Evolutionary conservation across 768 basidiomycete species (phyloP).

Genomic region (Tubosaeta sp.): DNA sequence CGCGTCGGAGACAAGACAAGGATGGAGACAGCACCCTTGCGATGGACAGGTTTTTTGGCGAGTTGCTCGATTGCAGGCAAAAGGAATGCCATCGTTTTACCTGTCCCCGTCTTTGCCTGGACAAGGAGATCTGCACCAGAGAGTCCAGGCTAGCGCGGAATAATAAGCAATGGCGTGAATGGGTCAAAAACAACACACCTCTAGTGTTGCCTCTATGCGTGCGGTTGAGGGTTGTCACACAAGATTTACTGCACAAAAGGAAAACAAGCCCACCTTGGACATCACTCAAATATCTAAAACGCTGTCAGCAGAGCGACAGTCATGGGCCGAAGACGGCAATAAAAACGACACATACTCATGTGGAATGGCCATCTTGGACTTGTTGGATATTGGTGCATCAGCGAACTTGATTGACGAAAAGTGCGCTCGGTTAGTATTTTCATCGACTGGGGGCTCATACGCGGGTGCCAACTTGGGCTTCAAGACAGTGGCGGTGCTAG

Average conservation of each 20-base stretch:
- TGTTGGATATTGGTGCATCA: conserved; percentile 35
- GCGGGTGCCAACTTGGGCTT: conserved; percentile 6
- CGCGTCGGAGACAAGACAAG: conserved; percentile 70
- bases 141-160: conserved; percentile 33
- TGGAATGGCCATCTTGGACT: conserved; percentile 38
- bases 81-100: conserved; percentile 73
- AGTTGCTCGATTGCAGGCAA: conserved; percentile 71
- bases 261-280: conserved; percentile 38
- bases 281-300: conserved; percentile 41
- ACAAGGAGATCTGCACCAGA: conserved; percentile 44
- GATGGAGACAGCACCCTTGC: conserved; percentile 41
- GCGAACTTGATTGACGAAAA: conserved; percentile 27
- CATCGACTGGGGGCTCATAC: conserved; percentile 10
- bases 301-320: conserved; percentile 18
- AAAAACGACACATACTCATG: conserved; percentile 36
- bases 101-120: conserved; percentile 59
- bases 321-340: neutral
- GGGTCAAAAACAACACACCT: conserved; percentile 20
- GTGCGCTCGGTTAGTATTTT: conserved; percentile 22
- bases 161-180: conserved; percentile 1
- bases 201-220: conserved; percentile 38
- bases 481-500: conserved; percentile 7
- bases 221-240: neutral
- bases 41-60: conserved; percentile 38
- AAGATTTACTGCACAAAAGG: neutral